A percentile compares a stretch with the other conserved stretches of the same genome.
These are phyloP conservation scores for Fusarium pilosicola DNA, from an alignment of 2,329 filamentous ascomycete genomes.

Conservation along the genomic window DNA sequence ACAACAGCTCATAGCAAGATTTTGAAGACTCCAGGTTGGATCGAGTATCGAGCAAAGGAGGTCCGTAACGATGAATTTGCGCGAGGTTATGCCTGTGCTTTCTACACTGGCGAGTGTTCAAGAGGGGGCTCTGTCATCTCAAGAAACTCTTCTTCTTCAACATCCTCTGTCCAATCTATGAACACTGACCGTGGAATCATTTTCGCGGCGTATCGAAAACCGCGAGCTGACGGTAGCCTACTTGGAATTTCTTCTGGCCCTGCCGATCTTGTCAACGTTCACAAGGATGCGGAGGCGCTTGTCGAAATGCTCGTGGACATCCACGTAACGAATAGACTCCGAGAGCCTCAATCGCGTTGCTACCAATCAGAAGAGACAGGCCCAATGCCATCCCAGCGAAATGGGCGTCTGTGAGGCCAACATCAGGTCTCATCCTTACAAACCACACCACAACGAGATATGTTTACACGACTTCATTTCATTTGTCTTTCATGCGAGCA, in stretches of 20 bases:
- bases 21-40: constrained; percentile 61
- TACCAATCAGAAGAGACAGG: constrained; percentile 51
- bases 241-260: constrained; percentile 49
- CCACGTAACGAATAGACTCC: constrained; percentile 53
- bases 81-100: constrained; percentile 63
- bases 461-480: constrained; percentile 14
- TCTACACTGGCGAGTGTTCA: constrained; percentile 57
- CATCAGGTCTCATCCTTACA: background rate
- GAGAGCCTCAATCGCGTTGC: constrained; percentile 43
- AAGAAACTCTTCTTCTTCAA: constrained; percentile 41
- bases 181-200: constrained; percentile 62
- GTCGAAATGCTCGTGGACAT: constrained; percentile 64
- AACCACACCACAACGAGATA: constrained; percentile 5
- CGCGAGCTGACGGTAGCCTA: constrained; percentile 51
- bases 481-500: constrained; percentile 11
- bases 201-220: constrained; percentile 65
- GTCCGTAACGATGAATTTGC: constrained; percentile 57
- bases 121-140: constrained; percentile 40
- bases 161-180: constrained; percentile 36
- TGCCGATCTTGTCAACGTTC: constrained; percentile 57
- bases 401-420: background rate
- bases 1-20: constrained; percentile 61
- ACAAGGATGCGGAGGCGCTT: constrained; percentile 61
- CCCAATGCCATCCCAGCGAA: constrained; percentile 49
- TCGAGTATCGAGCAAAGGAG: constrained; percentile 60